Base-by-base conservation (phyloP, 257 asterid species). In the Nicotiana noctiflora region DNA sequence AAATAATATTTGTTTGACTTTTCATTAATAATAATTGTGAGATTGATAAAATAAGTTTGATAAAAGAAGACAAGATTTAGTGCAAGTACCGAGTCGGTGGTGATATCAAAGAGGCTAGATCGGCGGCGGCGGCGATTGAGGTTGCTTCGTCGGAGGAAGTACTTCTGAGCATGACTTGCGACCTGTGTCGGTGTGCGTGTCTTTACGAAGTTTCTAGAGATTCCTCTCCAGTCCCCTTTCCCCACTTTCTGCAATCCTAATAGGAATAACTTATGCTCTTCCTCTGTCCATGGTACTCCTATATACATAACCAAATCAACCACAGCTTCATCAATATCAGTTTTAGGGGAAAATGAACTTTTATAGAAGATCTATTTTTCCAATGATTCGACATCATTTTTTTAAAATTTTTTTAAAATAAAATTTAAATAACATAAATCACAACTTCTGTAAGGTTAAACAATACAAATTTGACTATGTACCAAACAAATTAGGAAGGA, bases 201-300 rank as follows among this genome's bases (percentile, higher is more conserved):
- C 85, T 91, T 94, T 60, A 94, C 98, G 25, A 88, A 94, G 75
- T 93, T 94, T 81, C 92, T 83, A 6, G 98, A 94, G 79, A 94
- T 94, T 67, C 98, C 97, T 86, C 93, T 91, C 97, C 97, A 93
- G 59, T 94, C 98, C 27, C 98, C 97, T 84, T 87, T 93, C 56
- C 98, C 97, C 15, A 90, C 93, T 82, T 88, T 91, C 88, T 93
- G 88, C 87, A 93, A 83, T 79, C 98, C 97, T 81, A 93, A 37
- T 21, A 94, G 92, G 93, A 93, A 94, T 77, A 90, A 82, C 83
- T 85, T 94, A 81, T 94, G 97, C 80, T 94, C 98, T 68, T 91
- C 98, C 88, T 94, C 98, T 19, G 98, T 89, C 98, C 98, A 94
- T 46, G 97, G 97, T 80, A 90, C 91, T 85, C 98, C 98, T 94